These are phyloP conservation scores for Trichomonas vaginalis DNA, from an alignment of 208 protist genomes.

Conservation along the genomic window DNA sequence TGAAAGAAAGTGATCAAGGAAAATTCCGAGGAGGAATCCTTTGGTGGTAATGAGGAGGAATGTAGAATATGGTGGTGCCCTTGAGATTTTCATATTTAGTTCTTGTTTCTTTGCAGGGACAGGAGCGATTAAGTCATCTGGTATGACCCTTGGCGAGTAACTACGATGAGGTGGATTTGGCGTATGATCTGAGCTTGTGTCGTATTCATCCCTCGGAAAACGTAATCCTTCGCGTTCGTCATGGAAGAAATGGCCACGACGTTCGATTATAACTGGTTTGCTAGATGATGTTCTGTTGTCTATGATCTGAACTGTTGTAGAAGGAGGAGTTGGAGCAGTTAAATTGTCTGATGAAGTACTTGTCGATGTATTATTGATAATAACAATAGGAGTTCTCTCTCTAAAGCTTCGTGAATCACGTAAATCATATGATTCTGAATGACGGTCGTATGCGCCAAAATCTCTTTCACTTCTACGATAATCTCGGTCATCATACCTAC, in stretches of 20 bases:
- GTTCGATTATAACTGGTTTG: background rate
- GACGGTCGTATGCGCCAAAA: background rate
- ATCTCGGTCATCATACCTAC: background rate
- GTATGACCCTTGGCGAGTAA: background rate
- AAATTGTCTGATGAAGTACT: background rate
- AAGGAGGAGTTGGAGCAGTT: background rate
- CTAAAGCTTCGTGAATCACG: background rate
- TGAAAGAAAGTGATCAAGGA: background rate
- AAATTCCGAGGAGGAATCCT: background rate
- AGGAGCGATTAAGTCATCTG: background rate
- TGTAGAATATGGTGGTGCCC: background rate
- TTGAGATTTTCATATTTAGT: background rate
- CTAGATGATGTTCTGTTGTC: background rate
- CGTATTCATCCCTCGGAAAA: background rate
- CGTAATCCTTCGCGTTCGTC: background rate
- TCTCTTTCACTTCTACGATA: background rate
- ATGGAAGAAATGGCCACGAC: background rate
- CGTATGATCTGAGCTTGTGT: background rate
- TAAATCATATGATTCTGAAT: background rate
- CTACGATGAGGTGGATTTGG: background rate
- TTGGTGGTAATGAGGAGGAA: background rate
- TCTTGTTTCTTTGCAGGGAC: background rate
- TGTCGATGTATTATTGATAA: background rate
- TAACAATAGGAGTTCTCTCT: background rate
- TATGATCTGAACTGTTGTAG: background rate